Conservation (phyloP, 148 eudicot species). For the Chenopodium berlandieri region DNA sequence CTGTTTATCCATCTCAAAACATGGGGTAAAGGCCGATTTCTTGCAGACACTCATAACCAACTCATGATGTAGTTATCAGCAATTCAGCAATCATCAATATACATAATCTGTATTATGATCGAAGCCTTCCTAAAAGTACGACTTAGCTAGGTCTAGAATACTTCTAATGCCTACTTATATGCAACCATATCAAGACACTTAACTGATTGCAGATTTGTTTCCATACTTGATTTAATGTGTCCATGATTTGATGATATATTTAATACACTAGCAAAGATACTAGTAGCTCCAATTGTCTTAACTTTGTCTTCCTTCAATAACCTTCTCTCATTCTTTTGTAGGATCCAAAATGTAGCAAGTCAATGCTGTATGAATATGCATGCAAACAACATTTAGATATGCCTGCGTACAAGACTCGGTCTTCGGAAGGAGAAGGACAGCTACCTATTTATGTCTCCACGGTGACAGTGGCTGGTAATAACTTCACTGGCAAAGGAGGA, state of each 20-base stretch:
- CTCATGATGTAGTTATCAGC: too few relatives aligned
- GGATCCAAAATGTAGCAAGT: conserved; percentile 23
- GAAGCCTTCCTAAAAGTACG: not conserved
- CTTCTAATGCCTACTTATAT: not conserved
- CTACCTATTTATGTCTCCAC: conserved; percentile 19
- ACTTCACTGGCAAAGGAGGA: conserved; percentile 25
- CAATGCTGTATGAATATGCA: conserved; percentile 13
- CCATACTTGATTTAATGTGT: not conserved
- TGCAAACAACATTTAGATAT: conserved; percentile 12
- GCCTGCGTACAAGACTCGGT: conserved; percentile 18
- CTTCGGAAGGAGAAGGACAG: conserved; percentile 13
- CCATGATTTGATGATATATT: not conserved
- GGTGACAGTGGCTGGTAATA: conserved; percentile 20
- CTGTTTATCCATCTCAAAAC: too few relatives aligned
- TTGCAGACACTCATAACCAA: too few relatives aligned
- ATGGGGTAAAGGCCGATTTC: too few relatives aligned
- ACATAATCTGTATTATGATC: too few relatives aligned
- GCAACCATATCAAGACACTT: not conserved
- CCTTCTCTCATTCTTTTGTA: not conserved
- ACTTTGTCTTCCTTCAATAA: not conserved
- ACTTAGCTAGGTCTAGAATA: not conserved
- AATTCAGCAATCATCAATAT: too few relatives aligned
- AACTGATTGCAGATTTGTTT: not conserved
- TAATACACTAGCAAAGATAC: not conserved
- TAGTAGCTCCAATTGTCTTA: not conserved